These are phyloP conservation scores for Chlorella variabilis DNA, from an alignment of 163 green algal genomes.

Conservation along the genomic window DNA sequence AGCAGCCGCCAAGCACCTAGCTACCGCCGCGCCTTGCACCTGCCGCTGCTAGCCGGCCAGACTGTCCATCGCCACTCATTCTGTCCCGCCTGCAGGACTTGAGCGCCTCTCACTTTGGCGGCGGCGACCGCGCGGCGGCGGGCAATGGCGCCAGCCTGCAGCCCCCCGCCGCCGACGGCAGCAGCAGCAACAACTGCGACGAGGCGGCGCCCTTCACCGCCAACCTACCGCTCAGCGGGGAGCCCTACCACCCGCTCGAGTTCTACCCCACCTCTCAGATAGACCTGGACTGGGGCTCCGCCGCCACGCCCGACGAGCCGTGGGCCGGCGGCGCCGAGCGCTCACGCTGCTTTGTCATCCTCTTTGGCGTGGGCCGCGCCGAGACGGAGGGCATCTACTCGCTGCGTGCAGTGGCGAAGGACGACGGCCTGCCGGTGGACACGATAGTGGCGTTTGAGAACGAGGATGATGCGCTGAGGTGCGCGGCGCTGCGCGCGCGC, in stretches of 20 bases:
- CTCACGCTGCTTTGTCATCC: conserved; percentile 70
- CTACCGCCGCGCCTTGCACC: too few species aligned
- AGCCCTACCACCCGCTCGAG: conserved; percentile 33
- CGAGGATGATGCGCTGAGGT: conserved; percentile 79
- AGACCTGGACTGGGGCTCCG: conserved; percentile 27
- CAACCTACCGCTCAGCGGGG: not conserved
- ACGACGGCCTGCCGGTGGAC: conserved; percentile 77
- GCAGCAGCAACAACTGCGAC: not conserved
- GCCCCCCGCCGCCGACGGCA: conserved; percentile 4
- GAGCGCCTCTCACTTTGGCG: not conserved
- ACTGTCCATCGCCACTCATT: too few species aligned
- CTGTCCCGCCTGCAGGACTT: conserved; percentile 21
- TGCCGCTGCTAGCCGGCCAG: too few species aligned
- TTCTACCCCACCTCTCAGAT: conserved; percentile 45
- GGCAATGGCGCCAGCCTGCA: not conserved
- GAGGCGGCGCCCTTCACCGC: not conserved
- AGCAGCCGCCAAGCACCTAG: too few species aligned
- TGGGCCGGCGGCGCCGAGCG: not conserved
- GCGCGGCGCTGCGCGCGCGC: too few species aligned
- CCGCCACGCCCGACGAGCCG: not conserved
- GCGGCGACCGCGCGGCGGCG: not conserved
- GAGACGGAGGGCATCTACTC: conserved; percentile 92
- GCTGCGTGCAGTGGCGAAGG: conserved; percentile 63
- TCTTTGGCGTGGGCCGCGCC: conserved; percentile 79
- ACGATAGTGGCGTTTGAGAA: conserved; percentile 89